These are phyloP conservation scores for Agaricus subrufescens DNA, from an alignment of 768 basidiomycete species.

Conservation along the genomic window DNA sequence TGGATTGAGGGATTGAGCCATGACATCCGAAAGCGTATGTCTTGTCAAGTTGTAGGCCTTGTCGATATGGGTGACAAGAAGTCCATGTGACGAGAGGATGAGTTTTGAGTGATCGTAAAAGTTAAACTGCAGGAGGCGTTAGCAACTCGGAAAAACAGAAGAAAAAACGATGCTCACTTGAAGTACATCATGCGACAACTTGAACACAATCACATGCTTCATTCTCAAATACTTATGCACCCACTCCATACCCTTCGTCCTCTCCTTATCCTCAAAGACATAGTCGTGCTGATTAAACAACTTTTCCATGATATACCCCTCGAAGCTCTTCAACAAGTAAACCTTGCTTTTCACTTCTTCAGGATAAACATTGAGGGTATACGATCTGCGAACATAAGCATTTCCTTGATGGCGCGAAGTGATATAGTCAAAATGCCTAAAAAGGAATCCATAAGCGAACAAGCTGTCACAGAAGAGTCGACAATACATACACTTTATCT, in stretches of 20 bases:
- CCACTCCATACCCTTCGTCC: slow-evolving; percentile 88
- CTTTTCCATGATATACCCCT: slow-evolving; percentile 89
- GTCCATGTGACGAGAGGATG: slow-evolving; percentile 77
- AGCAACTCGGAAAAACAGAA: neutral
- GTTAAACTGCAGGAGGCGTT: slow-evolving; percentile 69
- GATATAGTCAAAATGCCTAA: slow-evolving; percentile 88
- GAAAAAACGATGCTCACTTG: slow-evolving; percentile 55
- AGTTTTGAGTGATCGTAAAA: slow-evolving; percentile 98
- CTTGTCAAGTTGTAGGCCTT: slow-evolving; percentile 77
- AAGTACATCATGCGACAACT: slow-evolving; percentile 91
- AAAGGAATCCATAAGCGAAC: slow-evolving; percentile 1
- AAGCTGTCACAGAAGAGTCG: neutral
- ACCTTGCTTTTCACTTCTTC: slow-evolving; percentile 87
- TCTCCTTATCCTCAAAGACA: slow-evolving; percentile 63
- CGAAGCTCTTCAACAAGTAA: slow-evolving; percentile 90
- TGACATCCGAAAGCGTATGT: slow-evolving; percentile 67
- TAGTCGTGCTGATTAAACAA: slow-evolving; percentile 84
- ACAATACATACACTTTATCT: slow-evolving; percentile 69
- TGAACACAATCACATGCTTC: slow-evolving; percentile 97
- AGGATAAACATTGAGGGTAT: slow-evolving; percentile 67
- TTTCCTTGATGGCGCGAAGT: slow-evolving; percentile 60
- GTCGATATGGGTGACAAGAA: slow-evolving; percentile 85
- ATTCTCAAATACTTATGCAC: slow-evolving; percentile 93
- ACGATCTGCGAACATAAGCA: slow-evolving; percentile 67
- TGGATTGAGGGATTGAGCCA: slow-evolving; percentile 44